Evolutionary conservation across 495 filamentous ascomycete genomes (phyloP), one percentile per base, ranked within the genome.

Genomic region (Penicillium canescens): DNA sequence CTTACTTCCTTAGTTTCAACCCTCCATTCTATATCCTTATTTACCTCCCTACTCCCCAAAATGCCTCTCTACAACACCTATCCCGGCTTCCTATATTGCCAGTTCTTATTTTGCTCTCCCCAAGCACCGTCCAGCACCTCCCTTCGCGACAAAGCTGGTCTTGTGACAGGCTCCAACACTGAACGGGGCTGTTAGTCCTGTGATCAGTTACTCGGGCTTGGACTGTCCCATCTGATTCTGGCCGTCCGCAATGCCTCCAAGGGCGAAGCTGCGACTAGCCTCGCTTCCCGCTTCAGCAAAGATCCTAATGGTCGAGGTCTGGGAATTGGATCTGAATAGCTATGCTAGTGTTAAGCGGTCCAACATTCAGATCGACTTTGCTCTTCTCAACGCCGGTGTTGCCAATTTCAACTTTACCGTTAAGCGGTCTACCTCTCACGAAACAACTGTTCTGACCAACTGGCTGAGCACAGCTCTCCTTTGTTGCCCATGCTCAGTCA

Each of bases 361-460:
- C 10, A 62, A 81, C 0, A 6, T 55, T 4, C 61, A 76, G 0
- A 49, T 85, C 3, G 77, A 85, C 52, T 70, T 79, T 8, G 75
- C 66, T 12, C 69, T 84, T 20, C 73, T 83, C 37, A 85, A 85
- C 57, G 80, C 80, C 8, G 82, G 80, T 5, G 5, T 78, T 8
- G 31, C 28, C n/a, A 66, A 66, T 14, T 14, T 66, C 3, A 58
- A 54, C 6, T 78, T 73, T 46, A 49, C 59, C 4, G 57, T 44
- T 0, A 61, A 61, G 12, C 37, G 57, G 0, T 51, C 35, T 5
- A 82, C 79, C 6, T 77, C 76, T 7, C 78, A 84, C 40, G 57
- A 64, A 42, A 42, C 54, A 20, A 61, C 35, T 26, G 50, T 73
- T 5, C 67, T 68, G 40, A 61, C 69, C 34, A 71, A 71, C 44